A percentile compares a stretch with the other conserved stretches of the same genome.
These are phyloP conservation scores for Tricholoma furcatifolium DNA, from an alignment of 768 basidiomycete genomes.

Conservation along the genomic window DNA sequence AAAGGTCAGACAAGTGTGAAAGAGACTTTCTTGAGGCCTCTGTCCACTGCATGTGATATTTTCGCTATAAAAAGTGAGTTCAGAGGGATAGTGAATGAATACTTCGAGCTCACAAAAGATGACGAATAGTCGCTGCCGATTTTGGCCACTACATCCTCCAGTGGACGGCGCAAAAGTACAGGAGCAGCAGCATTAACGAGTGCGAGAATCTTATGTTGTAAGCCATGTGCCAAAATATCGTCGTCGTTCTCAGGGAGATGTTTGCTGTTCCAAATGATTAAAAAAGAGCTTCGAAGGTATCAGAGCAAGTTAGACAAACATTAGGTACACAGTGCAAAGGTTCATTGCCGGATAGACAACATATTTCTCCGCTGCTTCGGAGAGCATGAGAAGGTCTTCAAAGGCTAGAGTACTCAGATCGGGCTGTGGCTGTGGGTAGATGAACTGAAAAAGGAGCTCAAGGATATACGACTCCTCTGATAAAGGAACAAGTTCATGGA, in stretches of 20 bases:
- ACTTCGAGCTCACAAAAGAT: slow-evolving; percentile 1
- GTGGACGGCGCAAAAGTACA: slow-evolving; percentile 1
- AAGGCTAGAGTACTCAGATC: slow-evolving; percentile 5
- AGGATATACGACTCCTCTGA: slow-evolving; percentile 8
- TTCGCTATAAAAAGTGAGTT: no score
- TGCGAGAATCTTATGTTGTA: slow-evolving; percentile 1
- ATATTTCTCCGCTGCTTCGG: slow-evolving; percentile 26
- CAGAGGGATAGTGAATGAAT: neutral
- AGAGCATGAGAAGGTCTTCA: slow-evolving; percentile 9
- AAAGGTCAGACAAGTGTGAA: neutral
- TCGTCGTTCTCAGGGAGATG: slow-evolving; percentile 1
- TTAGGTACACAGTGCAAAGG: slow-evolving; percentile 15
- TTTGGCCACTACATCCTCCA: neutral
- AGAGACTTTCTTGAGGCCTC: neutral
- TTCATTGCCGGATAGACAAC: slow-evolving; percentile 23
- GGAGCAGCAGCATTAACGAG: slow-evolving; percentile 1
- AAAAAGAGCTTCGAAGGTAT: neutral
- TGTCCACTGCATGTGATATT: no score
- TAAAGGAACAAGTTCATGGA: slow-evolving; percentile 13
- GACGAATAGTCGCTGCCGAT: neutral
- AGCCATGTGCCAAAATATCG: slow-evolving; percentile 6
- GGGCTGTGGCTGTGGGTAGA: slow-evolving; percentile 10
- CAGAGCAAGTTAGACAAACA: slow-evolving; percentile 1
- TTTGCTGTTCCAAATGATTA: neutral
- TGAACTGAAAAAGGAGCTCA: slow-evolving; percentile 17